Evolutionary conservation across 1,284 basidiomycete genomes (phyloP).

Genomic region (Ganoderma leucocontextum): DNA sequence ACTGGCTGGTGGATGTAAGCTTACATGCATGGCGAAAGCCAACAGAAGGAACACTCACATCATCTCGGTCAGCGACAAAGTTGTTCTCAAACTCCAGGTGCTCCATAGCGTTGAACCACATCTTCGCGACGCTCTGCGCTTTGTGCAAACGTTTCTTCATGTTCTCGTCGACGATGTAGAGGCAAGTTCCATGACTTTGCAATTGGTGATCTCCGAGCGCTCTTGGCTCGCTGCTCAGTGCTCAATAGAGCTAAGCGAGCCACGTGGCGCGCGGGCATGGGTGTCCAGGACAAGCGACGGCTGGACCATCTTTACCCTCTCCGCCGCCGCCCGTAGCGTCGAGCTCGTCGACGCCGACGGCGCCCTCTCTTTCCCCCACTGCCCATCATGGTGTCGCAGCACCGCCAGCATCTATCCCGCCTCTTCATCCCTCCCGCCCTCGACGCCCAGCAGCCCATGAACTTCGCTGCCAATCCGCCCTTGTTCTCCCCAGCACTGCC

Average conservation of each 20-base stretch:
- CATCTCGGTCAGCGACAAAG: constrained; percentile 38
- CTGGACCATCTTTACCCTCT: neutral
- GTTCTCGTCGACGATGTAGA: constrained; percentile 54
- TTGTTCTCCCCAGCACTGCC: constrained; percentile 74
- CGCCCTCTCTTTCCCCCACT: neutral
- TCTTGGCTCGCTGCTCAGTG: too few species aligned
- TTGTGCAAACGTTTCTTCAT: constrained; percentile 39
- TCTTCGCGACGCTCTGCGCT: constrained; percentile 46
- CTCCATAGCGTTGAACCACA: constrained; percentile 40
- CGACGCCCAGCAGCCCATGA: constrained; percentile 43
- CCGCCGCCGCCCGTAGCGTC: constrained; percentile 18
- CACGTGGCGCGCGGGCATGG: constrained; percentile 15
- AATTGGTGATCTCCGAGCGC: too few species aligned
- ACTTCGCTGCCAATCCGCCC: constrained; percentile 43
- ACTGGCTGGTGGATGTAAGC: too few species aligned
- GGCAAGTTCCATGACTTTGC: constrained; percentile 4
- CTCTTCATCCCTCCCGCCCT: constrained; percentile 46
- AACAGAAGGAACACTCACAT: constrained; percentile 26
- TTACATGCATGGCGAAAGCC: neutral
- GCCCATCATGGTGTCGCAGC: constrained; percentile 35
- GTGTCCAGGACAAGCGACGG: too few species aligned
- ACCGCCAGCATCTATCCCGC: constrained; percentile 45
- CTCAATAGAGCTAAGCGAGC: constrained; percentile 8
- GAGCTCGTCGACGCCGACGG: constrained; percentile 17
- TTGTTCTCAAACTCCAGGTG: constrained; percentile 47